Conservation (phyloP, 176 grass and related monocot genomes). For the Leersia perrieri region DNA sequence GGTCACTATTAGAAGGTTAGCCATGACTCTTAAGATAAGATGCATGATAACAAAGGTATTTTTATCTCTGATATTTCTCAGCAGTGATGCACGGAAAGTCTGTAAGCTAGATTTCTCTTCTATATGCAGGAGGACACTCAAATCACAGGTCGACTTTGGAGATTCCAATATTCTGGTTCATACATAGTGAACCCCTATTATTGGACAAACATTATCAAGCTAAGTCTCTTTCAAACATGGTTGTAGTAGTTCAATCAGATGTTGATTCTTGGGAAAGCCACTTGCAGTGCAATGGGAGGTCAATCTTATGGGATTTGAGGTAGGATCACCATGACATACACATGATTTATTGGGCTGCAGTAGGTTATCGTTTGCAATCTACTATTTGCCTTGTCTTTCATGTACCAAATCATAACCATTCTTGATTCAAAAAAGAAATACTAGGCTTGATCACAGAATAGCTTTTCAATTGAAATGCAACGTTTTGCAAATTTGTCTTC, state of each 20-base stretch:
- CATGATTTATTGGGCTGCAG: not conserved
- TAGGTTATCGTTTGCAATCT: not conserved
- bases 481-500: not conserved
- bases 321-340: slow-evolving; percentile 26
- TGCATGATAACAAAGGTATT: not conserved
- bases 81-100: not conserved
- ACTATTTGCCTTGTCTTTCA: not conserved
- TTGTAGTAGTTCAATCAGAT: slow-evolving; percentile 93
- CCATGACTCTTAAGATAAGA: not conserved
- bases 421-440: not conserved
- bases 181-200: slow-evolving; percentile 77
- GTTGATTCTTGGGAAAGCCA: slow-evolving; percentile 87
- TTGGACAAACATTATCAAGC: slow-evolving; percentile 96
- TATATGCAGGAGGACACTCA: slow-evolving; percentile 60
- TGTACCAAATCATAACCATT: not conserved
- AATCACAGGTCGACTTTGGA: slow-evolving; percentile 84
- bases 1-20: not conserved
- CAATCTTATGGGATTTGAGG: slow-evolving; percentile 88
- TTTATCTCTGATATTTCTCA: not conserved
- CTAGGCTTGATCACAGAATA: not conserved
- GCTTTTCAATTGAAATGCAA: not conserved
- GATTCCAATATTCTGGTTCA: slow-evolving; percentile 97
- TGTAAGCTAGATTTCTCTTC: slow-evolving; percentile 14
- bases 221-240: slow-evolving; percentile 87
- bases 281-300: slow-evolving; percentile 89